A percentile compares a stretch with the other conserved stretches of the same genome.
phyloP scores from a whole-genome alignment of 1,284 basidiomycete genomes.

The Sanghuangporus baumii region DNA sequence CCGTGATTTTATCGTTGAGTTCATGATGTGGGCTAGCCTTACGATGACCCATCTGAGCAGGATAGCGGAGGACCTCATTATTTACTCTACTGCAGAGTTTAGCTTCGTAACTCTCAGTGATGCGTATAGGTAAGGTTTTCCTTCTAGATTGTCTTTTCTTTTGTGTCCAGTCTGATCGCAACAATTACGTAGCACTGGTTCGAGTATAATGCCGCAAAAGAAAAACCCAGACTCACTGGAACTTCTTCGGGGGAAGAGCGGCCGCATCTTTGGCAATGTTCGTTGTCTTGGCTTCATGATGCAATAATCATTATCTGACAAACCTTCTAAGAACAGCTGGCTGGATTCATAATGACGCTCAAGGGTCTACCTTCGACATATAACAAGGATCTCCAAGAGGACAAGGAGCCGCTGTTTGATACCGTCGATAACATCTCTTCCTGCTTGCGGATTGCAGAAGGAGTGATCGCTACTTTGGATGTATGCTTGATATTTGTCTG shows the following conservation, averaged over 20 bases:
- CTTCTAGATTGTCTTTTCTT: not conserved
- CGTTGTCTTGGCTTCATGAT: conserved; percentile 21
- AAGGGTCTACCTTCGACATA: conserved; percentile 98
- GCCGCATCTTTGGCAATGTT: conserved; percentile 90
- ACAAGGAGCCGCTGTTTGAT: conserved; percentile 97
- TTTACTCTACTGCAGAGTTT: conserved; percentile 96
- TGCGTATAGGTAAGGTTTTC: conserved; percentile 74
- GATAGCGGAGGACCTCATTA: conserved; percentile 93
- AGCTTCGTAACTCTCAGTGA: conserved; percentile 93
- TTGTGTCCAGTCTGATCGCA: not conserved
- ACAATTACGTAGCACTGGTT: conserved; percentile 70
- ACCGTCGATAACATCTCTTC: conserved; percentile 88
- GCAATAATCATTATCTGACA: not conserved
- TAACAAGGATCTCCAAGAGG: conserved; percentile 99
- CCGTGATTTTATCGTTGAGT: conserved; percentile 96
- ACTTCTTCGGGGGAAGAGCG: conserved; percentile 90
- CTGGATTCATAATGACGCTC: conserved; percentile 97
- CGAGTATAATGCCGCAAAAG: conserved; percentile 99
- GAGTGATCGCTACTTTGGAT: conserved; percentile 86
- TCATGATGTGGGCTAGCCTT: conserved; percentile 93
- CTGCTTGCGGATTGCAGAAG: conserved; percentile 89
- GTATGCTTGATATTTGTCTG: conserved; percentile 36
- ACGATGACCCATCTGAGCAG: conserved; percentile 92
- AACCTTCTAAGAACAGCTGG: conserved; percentile 53
- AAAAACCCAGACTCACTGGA: conserved; percentile 98